Base-by-base conservation (phyloP, 495 filamentous ascomycete species). In the Tuber umbilicatum region DNA sequence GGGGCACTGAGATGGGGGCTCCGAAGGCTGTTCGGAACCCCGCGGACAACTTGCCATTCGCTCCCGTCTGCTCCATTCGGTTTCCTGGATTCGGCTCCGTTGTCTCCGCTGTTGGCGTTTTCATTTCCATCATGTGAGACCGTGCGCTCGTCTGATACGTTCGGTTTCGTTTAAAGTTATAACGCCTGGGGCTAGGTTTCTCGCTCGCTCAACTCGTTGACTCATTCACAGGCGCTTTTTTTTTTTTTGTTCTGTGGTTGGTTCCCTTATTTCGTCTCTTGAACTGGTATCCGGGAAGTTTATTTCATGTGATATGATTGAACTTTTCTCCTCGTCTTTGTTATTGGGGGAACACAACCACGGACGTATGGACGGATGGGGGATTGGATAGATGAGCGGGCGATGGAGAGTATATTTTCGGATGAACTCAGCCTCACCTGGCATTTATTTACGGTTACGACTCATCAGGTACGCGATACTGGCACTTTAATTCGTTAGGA, bases 401-500 rank as follows among this genome's bases (percentile, higher is more conserved):
- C 14, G 55, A 6, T 35, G 27, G 55, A 31, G 55, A 31, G 55
- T 35, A 64, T 64, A 64, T 64, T 64, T 64, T 64, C 55, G 55
- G 55, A 64, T 64, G 55, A 35, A 64, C 27, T 64, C 55, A 64
- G 55, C 55, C 55, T 64, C 55, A 64, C 55, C 55, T 64, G 55
- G 55, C 27, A 64, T 64, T 64, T 19, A 64, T 64, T 35, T 64
- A 35, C 55, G 7, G 55, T 31, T 64, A 64, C 55, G 55, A 64
- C 55, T 64, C 55, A 64, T 64, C 27, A 64, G 55, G 55, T 64
- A 64, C 55, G 12, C 55, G 27, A 64, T 35, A 35, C 55, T 27
- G 27, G 55, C 55, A 64, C 55, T 64, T 64, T 64, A 17, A 64
- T 64, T 31, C 55, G 55, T 35, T 35, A 14, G 55, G 55, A 64